Percentiles rank a stretch among this genome's conserved stretches.
phyloP scores from a whole-genome alignment of 169 alveolate species.

The Plasmodium coatneyi region DNA sequence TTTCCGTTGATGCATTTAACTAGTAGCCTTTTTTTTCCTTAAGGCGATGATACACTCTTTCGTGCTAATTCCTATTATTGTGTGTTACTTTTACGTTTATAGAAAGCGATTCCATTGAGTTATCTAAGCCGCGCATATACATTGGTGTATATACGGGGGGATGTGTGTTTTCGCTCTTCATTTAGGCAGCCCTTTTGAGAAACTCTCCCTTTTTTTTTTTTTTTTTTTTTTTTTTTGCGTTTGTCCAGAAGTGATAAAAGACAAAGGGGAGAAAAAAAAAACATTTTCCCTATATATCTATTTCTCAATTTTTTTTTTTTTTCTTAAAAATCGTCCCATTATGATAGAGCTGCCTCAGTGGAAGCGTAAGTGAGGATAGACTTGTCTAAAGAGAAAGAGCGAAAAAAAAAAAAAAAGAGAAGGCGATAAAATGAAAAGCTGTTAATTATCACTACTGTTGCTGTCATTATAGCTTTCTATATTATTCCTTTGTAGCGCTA shows the following conservation, averaged over 20 bases:
- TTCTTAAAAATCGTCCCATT: background rate
- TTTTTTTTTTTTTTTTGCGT: background rate
- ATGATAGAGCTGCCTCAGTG: background rate
- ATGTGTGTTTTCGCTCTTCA: background rate
- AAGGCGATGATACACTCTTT: background rate
- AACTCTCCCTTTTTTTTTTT: background rate
- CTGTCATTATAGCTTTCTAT: background rate
- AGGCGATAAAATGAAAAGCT: background rate
- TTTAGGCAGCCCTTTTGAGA: background rate
- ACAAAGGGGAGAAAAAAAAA: slow-evolving; percentile 11
- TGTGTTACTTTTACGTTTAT: background rate
- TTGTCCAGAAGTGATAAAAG: background rate
- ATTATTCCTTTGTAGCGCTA: background rate
- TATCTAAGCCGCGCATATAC: background rate
- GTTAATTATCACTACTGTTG: background rate
- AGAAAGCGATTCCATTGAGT: background rate
- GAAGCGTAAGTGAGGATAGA: background rate
- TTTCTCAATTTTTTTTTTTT: background rate
- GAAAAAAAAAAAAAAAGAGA: background rate
- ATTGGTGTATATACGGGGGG: background rate
- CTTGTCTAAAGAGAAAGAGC: background rate
- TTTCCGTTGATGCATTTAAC: background rate
- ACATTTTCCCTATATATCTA: background rate
- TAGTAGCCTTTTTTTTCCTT: background rate
- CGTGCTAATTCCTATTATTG: background rate